Conservation (phyloP, 805 yeast genomes). For the Ogataea methanolica region DNA sequence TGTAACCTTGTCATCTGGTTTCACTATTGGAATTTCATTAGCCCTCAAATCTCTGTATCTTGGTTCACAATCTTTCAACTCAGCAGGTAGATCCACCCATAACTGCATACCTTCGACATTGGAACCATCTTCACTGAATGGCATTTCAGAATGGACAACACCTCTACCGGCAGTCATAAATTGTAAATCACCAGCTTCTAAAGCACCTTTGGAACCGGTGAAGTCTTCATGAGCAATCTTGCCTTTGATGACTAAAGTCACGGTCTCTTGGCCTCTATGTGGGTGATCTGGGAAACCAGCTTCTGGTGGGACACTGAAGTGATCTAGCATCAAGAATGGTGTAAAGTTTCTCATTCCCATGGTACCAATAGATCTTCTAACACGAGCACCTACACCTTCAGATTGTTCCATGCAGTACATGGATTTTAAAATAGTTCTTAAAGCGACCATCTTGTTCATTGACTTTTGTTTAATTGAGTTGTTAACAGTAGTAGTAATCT, state of each 20-base stretch:
- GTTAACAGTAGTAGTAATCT: neutral
- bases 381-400: slow-evolving; percentile 88
- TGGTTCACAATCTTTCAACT: slow-evolving; percentile 60
- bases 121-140: slow-evolving; percentile 51
- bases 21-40: slow-evolving; percentile 66
- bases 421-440: slow-evolving; percentile 46
- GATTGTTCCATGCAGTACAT: slow-evolving; percentile 63
- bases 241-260: slow-evolving; percentile 62
- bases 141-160: slow-evolving; percentile 83
- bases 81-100: slow-evolving; percentile 80
- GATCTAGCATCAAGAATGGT: slow-evolving; percentile 81
- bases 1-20: slow-evolving; percentile 56
- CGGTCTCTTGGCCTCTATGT: slow-evolving; percentile 80
- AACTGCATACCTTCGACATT: slow-evolving; percentile 66
- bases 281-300: slow-evolving; percentile 85
- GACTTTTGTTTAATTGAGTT: neutral
- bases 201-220: slow-evolving; percentile 75
- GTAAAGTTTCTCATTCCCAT: slow-evolving; percentile 65
- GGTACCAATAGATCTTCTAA: slow-evolving; percentile 76
- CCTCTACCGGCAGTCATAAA: slow-evolving; percentile 94
- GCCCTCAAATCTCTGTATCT: slow-evolving; percentile 73
- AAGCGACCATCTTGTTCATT: slow-evolving; percentile 21
- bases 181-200: slow-evolving; percentile 80
- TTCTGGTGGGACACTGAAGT: slow-evolving; percentile 58
- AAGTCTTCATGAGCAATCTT: slow-evolving; percentile 80